Percentiles rank a stretch among this genome's conserved stretches.
phyloP scores from a whole-genome alignment of 176 grass and related monocot species.

The Triticum turgidum region DNA sequence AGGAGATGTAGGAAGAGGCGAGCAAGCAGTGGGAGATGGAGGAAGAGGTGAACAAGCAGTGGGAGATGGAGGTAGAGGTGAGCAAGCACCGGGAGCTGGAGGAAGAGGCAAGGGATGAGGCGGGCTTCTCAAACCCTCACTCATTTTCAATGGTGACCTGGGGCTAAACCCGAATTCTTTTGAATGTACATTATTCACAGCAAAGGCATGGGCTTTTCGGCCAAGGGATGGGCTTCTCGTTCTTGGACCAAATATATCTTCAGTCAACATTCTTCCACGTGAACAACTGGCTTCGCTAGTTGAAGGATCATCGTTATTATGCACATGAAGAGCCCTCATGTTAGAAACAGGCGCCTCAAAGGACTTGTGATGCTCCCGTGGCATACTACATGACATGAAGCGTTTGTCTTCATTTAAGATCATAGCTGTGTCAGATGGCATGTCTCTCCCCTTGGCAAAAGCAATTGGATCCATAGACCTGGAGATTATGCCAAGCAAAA shows the following conservation, averaged over 20 bases:
- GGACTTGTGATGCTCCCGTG: constrained; percentile 45
- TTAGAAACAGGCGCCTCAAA: constrained; percentile 39
- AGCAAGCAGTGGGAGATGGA: constrained; percentile 38
- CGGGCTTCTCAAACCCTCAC: constrained; percentile 65
- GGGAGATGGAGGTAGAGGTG: constrained; percentile 37
- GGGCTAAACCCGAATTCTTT: constrained; percentile 57
- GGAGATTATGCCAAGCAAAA: constrained; percentile 20
- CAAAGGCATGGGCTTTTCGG: constrained; percentile 39
- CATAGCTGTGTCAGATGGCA: constrained; percentile 30
- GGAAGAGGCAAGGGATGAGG: constrained; percentile 59
- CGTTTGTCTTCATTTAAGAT: constrained; percentile 45
- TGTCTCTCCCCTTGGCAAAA: constrained; percentile 48
- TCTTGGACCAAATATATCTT: constrained; percentile 57
- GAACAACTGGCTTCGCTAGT: constrained; percentile 41
- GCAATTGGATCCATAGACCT: constrained; percentile 50
- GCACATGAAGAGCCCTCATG: constrained; percentile 44
- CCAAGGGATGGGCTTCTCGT: constrained; percentile 50
- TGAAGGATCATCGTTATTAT: constrained; percentile 44
- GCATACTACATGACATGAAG: constrained; percentile 45
- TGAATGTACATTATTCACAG: constrained; percentile 43
- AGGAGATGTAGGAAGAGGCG: constrained; percentile 43
- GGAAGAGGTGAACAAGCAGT: constrained; percentile 27
- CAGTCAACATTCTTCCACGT: constrained; percentile 45
- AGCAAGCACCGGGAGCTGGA: constrained; percentile 32
- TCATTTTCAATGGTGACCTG: constrained; percentile 46